Percentiles rank a stretch among this genome's conserved stretches.
These are phyloP conservation scores for Calonectria pauciramosa DNA, from an alignment of 2,329 filamentous ascomycete genomes.

Conservation along the genomic window DNA sequence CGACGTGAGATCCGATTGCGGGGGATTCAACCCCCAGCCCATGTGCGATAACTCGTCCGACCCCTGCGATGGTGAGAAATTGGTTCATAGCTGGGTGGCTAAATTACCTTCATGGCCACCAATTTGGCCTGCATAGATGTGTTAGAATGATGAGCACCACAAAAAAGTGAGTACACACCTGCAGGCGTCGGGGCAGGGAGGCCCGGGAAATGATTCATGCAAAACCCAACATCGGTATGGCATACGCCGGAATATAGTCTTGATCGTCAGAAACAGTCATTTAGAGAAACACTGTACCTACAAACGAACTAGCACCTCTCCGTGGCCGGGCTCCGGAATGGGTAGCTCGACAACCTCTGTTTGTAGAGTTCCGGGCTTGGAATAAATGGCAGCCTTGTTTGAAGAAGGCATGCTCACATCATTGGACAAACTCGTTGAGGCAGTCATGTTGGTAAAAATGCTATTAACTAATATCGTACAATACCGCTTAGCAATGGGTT, in stretches of 20 bases:
- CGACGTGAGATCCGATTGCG: slow-evolving; percentile 14
- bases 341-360: slow-evolving; percentile 22
- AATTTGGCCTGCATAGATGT: slow-evolving; percentile 17
- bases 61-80: background rate
- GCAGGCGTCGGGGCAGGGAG: slow-evolving; percentile 15
- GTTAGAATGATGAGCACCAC: background rate
- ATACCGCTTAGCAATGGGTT: too few relatives aligned
- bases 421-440: background rate
- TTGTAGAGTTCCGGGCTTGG: slow-evolving; percentile 8
- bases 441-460: background rate
- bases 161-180: slow-evolving; percentile 5
- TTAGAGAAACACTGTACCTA: background rate
- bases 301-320: slow-evolving; percentile 25
- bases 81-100: background rate
- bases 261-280: background rate
- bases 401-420: background rate
- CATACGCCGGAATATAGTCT: slow-evolving; percentile 26
- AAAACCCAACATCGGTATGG: slow-evolving; percentile 25
- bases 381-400: slow-evolving; percentile 16
- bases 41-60: slow-evolving; percentile 11
- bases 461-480: background rate
- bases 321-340: slow-evolving; percentile 12
- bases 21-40: slow-evolving; percentile 17
- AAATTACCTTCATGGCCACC: slow-evolving; percentile 25
- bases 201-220: slow-evolving; percentile 15